Percentiles rank a stretch among this genome's conserved stretches.
Conservation (phyloP, 1,139 yeast species). For the Entelexis paramagnoliae region DNA sequence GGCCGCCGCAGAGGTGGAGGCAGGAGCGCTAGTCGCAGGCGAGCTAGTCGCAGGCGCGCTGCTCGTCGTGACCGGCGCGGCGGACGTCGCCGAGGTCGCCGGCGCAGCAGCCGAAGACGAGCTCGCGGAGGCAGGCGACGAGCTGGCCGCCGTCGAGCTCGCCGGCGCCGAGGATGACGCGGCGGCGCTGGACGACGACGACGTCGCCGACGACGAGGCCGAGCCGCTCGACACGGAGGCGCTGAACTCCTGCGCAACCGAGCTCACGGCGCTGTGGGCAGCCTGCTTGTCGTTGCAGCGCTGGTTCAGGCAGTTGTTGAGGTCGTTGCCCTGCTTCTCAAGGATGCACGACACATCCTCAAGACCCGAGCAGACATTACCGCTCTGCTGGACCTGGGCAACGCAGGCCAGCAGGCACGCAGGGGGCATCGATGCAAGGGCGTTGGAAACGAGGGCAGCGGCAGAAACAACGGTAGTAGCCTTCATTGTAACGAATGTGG, state of each 20-base stretch:
- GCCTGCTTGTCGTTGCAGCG: conserved; percentile 57
- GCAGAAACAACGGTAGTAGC: conserved; percentile 2
- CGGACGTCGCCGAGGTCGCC: conserved; percentile 2
- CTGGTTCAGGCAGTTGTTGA: conserved; percentile 50
- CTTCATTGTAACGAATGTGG: conserved; percentile 6
- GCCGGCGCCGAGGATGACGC: conserved; percentile 21
- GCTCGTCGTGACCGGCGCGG: conserved; percentile 18
- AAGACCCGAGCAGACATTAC: conserved; percentile 39
- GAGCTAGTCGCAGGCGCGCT: conserved; percentile 11
- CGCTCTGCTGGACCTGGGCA: conserved; percentile 47
- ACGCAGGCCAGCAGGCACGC: conserved; percentile 88
- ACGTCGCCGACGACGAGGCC: conserved; percentile 25
- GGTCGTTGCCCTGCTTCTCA: conserved; percentile 40
- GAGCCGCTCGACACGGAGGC: conserved; percentile 26
- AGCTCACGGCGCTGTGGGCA: conserved; percentile 48
- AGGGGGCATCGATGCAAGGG: conserved; percentile 48
- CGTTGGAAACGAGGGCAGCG: conserved; percentile 5
- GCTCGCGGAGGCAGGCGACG: conserved; percentile 11
- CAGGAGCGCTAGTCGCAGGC: conserved; percentile 14
- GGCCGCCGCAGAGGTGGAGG: conserved; percentile 9
- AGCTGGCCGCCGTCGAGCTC: conserved; percentile 4
- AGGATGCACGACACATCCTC: conserved; percentile 60
- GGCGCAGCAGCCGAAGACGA: conserved; percentile 9
- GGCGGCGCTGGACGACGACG: conserved; percentile 27
- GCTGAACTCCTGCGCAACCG: conserved; percentile 9